Conservation (phyloP, 345 rosid genomes). For the Eutrema japonicum region DNA sequence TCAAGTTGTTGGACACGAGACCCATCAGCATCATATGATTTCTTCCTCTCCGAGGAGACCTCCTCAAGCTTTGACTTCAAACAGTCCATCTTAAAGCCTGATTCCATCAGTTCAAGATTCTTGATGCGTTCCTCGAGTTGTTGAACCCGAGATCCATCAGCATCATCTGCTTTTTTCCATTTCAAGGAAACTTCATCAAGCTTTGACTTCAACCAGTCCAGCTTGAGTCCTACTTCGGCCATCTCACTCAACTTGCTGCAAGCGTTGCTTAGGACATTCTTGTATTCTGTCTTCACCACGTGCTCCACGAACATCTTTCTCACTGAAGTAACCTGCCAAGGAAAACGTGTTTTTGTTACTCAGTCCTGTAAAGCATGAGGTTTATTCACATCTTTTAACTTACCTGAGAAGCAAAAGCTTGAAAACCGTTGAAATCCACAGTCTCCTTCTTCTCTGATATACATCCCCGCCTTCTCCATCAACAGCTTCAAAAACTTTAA, state of each 20-base stretch:
- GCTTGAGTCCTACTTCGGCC: conserved; percentile 5
- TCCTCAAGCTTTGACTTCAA: conserved; percentile 5
- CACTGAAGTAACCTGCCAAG: conserved; percentile 18
- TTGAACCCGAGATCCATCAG: background rate
- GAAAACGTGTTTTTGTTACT: background rate
- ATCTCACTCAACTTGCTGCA: conserved; percentile 13
- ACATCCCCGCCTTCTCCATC: conserved; percentile 20
- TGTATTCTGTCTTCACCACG: conserved; percentile 14
- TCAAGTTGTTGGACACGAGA: background rate
- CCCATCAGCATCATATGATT: background rate
- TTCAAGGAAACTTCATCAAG: conserved; percentile 2
- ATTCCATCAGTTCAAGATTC: background rate
- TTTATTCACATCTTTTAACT: background rate
- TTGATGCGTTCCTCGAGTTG: background rate
- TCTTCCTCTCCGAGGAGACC: background rate
- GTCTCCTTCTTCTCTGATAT: conserved; percentile 3
- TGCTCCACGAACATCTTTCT: conserved; percentile 23
- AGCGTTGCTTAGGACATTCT: conserved; percentile 11
- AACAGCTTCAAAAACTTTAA: background rate
- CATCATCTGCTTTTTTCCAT: background rate
- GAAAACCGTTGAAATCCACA: background rate
- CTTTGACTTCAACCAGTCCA: conserved; percentile 20
- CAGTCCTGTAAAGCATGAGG: background rate
- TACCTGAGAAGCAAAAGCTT: conserved; percentile 24
- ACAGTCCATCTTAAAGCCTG: background rate